Evolutionary conservation across 2,329 filamentous ascomycete genomes (phyloP).

Genomic region (Didymella lethalis): DNA sequence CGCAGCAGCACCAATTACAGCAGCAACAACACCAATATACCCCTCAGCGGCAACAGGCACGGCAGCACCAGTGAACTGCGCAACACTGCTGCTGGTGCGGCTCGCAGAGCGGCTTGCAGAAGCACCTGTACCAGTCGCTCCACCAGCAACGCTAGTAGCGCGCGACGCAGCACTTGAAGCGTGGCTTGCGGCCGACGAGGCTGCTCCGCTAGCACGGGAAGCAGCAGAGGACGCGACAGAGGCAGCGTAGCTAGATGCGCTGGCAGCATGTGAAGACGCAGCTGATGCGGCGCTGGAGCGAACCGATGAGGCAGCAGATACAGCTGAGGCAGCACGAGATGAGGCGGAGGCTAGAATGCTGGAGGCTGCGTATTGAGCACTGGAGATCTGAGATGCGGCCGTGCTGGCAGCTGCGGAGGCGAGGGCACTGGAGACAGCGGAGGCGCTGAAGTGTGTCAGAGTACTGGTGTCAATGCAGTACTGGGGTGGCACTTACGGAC

Average conservation of each 20-base stretch:
- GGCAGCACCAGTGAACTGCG: conserved; percentile 20
- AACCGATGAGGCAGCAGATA: conserved; percentile 3
- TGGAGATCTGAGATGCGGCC: background rate
- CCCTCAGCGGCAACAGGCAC: conserved; percentile 8
- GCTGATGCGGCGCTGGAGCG: conserved; percentile 4
- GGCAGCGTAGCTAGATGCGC: background rate
- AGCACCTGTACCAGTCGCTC: background rate
- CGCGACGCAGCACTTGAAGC: background rate
- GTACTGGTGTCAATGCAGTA: background rate
- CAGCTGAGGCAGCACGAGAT: conserved; percentile 7
- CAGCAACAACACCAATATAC: conserved; percentile 13
- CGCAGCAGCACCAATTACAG: conserved; percentile 22
- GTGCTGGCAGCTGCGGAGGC: conserved; percentile 3
- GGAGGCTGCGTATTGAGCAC: conserved; percentile 5
- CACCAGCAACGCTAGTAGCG: background rate
- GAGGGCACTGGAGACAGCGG: conserved; percentile 6
- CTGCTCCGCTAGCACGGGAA: background rate
- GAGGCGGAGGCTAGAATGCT: conserved; percentile 10
- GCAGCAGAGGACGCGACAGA: background rate
- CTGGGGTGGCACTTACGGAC: conserved; percentile 8
- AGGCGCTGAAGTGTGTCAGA: background rate
- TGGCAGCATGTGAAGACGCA: background rate
- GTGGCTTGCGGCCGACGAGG: background rate
- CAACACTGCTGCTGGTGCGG: background rate
- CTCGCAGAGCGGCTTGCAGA: background rate